Evolutionary conservation across 2,329 filamentous ascomycete genomes (phyloP).

Genomic region (Colletotrichum gloeosporioides): DNA sequence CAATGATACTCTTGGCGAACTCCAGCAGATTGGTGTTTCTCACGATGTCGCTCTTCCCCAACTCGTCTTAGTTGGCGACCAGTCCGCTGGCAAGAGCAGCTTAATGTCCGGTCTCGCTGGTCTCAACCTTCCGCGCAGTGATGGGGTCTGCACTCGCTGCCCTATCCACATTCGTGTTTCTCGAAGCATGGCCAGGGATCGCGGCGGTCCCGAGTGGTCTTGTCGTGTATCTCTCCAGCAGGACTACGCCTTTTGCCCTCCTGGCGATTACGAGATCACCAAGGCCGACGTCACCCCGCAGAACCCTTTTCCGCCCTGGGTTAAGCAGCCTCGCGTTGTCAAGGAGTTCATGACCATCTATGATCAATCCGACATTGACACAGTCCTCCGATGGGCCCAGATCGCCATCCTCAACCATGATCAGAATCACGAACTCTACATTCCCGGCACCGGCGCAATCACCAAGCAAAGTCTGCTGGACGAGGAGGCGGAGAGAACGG

Average conservation of each 20-base stretch:
- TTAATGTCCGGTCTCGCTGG: slow-evolving; percentile 69
- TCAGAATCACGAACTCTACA: slow-evolving; percentile 54
- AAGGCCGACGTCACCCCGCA: slow-evolving; percentile 52
- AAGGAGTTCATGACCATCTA: slow-evolving; percentile 69
- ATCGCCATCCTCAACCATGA: slow-evolving; percentile 76
- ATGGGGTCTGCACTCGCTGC: slow-evolving; percentile 79
- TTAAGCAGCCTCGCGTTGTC: slow-evolving; percentile 49
- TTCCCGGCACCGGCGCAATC: slow-evolving; percentile 54
- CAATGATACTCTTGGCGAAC: slow-evolving; percentile 69
- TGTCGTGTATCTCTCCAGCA: slow-evolving; percentile 71
- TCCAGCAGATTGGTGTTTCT: slow-evolving; percentile 76
- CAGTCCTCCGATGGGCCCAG: slow-evolving; percentile 76
- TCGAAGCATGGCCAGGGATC: slow-evolving; percentile 36
- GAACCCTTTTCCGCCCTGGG: slow-evolving; percentile 72
- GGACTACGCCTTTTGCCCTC: slow-evolving; percentile 64
- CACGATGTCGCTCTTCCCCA: slow-evolving; percentile 76
- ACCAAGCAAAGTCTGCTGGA: slow-evolving; percentile 38
- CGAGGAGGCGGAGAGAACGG: slow-evolving; percentile 44
- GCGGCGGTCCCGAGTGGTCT: slow-evolving; percentile 56
- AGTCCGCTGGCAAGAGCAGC: slow-evolving; percentile 82
- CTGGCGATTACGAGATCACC: slow-evolving; percentile 40
- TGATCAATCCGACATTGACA: slow-evolving; percentile 67
- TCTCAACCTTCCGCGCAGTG: slow-evolving; percentile 73
- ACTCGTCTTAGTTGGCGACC: slow-evolving; percentile 84
- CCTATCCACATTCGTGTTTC: slow-evolving; percentile 81